Conservation (phyloP, 164 flowering plant genomes). For the Nymphaea thermarum region DNA sequence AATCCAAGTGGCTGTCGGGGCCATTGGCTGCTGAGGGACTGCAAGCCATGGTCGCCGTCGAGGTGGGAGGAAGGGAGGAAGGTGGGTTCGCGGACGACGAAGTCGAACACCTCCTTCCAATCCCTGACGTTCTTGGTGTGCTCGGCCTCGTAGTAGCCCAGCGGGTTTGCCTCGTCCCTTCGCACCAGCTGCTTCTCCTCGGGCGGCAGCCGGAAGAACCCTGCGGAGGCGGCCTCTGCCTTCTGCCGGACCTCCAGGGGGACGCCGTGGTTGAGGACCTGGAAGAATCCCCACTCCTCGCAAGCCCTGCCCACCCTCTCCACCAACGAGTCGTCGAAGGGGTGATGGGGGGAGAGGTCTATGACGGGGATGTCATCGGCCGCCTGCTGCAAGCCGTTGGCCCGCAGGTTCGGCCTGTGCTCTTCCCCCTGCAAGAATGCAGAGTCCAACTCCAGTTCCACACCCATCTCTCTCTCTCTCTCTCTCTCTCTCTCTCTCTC, state of each 20-base stretch:
- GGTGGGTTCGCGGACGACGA: slow-evolving; percentile 15
- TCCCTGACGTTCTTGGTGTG: slow-evolving; percentile 67
- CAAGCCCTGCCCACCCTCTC: slow-evolving; percentile 23
- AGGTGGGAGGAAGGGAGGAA: slow-evolving; percentile 29
- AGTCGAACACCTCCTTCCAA: slow-evolving; percentile 74
- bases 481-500: slow-evolving; percentile 1
- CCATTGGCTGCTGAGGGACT: slow-evolving; percentile 34
- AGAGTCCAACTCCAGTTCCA: slow-evolving; percentile 24
- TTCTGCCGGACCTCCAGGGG: slow-evolving; percentile 15
- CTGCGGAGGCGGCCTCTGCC: slow-evolving; percentile 18
- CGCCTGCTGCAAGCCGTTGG: slow-evolving; percentile 5
- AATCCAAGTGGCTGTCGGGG: slow-evolving; percentile 12
- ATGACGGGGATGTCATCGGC: slow-evolving; percentile 35
- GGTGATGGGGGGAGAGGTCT: slow-evolving; percentile 22
- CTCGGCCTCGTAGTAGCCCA: slow-evolving; percentile 54
- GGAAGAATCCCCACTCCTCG: slow-evolving; percentile 66
- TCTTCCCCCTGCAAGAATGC: slow-evolving; percentile 39
- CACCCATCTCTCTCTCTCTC: slow-evolving; percentile 3
- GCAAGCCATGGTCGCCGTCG: slow-evolving; percentile 15
- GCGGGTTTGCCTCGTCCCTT: slow-evolving; percentile 28
- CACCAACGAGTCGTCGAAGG: background rate
- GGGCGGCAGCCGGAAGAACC: slow-evolving; percentile 28
- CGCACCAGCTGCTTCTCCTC: slow-evolving; percentile 51
- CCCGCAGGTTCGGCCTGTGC: slow-evolving; percentile 24
- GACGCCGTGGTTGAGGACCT: slow-evolving; percentile 59